Evolutionary conservation across 2,329 filamentous ascomycete genomes (phyloP).

Genomic region (Colletotrichum sp.): DNA sequence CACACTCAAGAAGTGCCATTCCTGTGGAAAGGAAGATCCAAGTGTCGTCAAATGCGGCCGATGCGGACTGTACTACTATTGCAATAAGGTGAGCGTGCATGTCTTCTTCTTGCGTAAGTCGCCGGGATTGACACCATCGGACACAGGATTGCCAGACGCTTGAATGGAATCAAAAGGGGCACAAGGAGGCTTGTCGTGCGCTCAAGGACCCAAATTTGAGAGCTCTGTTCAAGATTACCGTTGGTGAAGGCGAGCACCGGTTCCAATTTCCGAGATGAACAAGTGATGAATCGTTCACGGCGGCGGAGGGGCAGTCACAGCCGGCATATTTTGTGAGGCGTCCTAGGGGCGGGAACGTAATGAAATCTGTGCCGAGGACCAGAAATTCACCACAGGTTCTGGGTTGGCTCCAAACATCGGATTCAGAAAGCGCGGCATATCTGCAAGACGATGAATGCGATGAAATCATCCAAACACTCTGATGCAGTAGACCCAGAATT

Average conservation of each 20-base stretch:
- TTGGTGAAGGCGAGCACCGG: not conserved
- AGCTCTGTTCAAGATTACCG: not conserved
- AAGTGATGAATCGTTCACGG: not conserved
- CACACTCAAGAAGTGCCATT: not conserved
- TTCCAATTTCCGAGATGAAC: not conserved
- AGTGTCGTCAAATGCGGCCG: not conserved
- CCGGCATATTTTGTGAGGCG: not conserved
- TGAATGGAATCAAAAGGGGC: not conserved
- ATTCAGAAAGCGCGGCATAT: not conserved
- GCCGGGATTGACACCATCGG: not conserved
- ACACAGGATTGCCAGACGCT: not conserved
- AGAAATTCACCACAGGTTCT: not conserved
- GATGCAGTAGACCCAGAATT: not conserved
- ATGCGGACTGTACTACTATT: not conserved
- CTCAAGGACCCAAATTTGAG: not conserved
- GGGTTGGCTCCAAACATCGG: not conserved
- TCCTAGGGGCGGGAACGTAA: not conserved
- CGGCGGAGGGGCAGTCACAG: not conserved
- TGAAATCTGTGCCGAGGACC: not conserved
- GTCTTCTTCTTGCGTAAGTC: not conserved
- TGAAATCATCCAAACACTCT: not conserved
- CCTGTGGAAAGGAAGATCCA: not conserved
- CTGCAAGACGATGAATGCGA: not conserved
- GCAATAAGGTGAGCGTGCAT: not conserved
- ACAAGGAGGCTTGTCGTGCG: not conserved